A percentile compares a stretch with the other conserved stretches of the same genome.
These are phyloP conservation scores for Curvularia eragrostidis DNA, from an alignment of 2,329 filamentous ascomycete species.

Conservation along the genomic window DNA sequence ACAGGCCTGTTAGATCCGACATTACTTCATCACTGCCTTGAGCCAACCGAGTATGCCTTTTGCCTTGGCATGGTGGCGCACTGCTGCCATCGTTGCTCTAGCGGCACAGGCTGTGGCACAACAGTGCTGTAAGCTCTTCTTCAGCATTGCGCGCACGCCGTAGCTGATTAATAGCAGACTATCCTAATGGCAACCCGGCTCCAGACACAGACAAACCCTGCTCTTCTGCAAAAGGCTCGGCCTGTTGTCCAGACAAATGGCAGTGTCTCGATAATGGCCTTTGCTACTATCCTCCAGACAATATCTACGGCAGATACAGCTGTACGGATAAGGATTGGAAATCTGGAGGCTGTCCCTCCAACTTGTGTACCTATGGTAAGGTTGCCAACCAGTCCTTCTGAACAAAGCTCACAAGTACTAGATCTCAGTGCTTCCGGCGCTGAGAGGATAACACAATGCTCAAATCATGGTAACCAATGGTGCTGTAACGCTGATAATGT, in stretches of 20 bases:
- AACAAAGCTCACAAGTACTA: constrained; percentile 16
- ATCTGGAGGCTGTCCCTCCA: constrained; percentile 40
- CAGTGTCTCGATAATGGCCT: constrained; percentile 49
- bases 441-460: constrained; percentile 44
- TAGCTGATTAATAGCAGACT: constrained; percentile 37
- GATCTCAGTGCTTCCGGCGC: constrained; percentile 35
- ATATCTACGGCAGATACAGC: constrained; percentile 44
- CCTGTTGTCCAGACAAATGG: constrained; percentile 48
- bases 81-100: constrained; percentile 24
- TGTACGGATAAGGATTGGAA: constrained; percentile 48
- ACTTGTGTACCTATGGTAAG: constrained; percentile 47
- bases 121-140: constrained; percentile 38
- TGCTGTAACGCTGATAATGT: constrained; percentile 44
- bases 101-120: constrained; percentile 31
- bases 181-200: constrained; percentile 41
- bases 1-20: constrained; percentile 5
- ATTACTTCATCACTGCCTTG: constrained; percentile 3
- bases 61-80: constrained; percentile 29
- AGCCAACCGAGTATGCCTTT: constrained; percentile 24
- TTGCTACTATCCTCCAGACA: constrained; percentile 38
- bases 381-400: too few species aligned
- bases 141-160: not conserved
- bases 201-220: constrained; percentile 43
- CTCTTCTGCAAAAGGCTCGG: constrained; percentile 41
- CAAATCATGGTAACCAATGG: constrained; percentile 43